Evolutionary conservation across 1,139 yeast genomes (phyloP), one percentile per base, ranked within the genome.

Genomic region (Saccharomycopsis crataegensis): DNA sequence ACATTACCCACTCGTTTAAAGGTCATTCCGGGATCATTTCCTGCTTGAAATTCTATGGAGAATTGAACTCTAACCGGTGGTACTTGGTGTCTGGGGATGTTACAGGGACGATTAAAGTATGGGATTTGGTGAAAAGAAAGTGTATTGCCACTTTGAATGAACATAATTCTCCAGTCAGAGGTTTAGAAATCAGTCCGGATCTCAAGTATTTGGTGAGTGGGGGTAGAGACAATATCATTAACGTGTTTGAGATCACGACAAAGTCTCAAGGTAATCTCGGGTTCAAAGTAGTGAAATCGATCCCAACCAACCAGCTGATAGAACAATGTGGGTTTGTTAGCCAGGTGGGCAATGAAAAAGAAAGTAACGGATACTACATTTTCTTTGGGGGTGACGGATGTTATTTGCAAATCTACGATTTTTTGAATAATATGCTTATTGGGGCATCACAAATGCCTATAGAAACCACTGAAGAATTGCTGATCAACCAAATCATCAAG

Each of bases 1-100:
- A 78, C 60, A 80, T 86, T 1, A 93, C 99, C 0, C 99, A 93
- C 69, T 83, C 89, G 16, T 77, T 93, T 58, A 85, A 88, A 66
- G 98, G 99, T 0, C 99, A 94, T 67, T 96, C 96, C 22, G 84
- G 95, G n/a, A 86, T 96, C 6, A 77, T 93, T 46, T 86, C 96
- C 56, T 81, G 95, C 2, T 69, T 93, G 55, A 70, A 74, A 38
- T 89, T 93, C 67, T 76, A 78, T 65, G 96, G 96, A 28, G 85
- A 83, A 55, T 72, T 81, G 51, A 83, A 86, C 60, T 75, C 85
- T 3, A 71, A 78, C 11, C 76, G 80, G 54, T 93, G 98, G 98
- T 76, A 75, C 62, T 74, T 93, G 57, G 86, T 89, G 14, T 80
- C 89, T 62, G 97, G 96, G 62, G 96, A 88, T 66, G 86, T 93